Base-by-base conservation (phyloP, 306 rosid species). In the Casuarina glauca region DNA sequence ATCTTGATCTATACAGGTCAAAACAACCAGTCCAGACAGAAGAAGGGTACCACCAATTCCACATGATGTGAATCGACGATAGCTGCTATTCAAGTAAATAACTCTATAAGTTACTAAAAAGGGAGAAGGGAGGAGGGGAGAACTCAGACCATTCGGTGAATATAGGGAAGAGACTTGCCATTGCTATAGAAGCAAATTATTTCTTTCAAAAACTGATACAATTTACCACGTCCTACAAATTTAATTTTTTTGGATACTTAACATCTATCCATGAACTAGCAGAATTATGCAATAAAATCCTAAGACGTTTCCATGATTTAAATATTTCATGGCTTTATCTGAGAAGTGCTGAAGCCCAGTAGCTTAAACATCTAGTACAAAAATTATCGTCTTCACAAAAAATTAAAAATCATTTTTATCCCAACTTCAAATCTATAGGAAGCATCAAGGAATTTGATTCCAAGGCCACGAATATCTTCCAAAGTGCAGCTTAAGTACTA, bases 1-100 rank as follows among this genome's bases (percentile, higher is more conserved):
- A 79, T 95, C 98, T 89, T 95, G 97, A 51, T 89, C 90, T 74
- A 84, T 88, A 55, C 88, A 87, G 35, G 90, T 79, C 63, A 95
- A 89, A 75, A 89, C 90, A 73, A 86, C 80, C 63, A 92, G 79
- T 75, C 97, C 88, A 41, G 70, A 80, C 42, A 95, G 73, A 81
- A 95, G 88, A 84, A 92, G 84, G 80, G 76, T 20, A 38, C 90
- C 93, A 66, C 98, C 97, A 72, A 82, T 74, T 81, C 97, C 97
- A 74, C 98, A 87, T 67, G 88, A 49, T 49, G 89, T 55, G 71
- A 80, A 84, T 41, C 97, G 93, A 72, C 91, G 61, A 57, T 76
- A 64, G 78, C 98, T 95, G 89, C 17, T 26, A 78, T 60, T 52
- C 11, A 80, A 81, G 79, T 49, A 63, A 73, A 63, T 13, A 86